These are phyloP conservation scores for Alternaria sp. DNA, from an alignment of 2,329 filamentous ascomycete species.

Conservation along the genomic window DNA sequence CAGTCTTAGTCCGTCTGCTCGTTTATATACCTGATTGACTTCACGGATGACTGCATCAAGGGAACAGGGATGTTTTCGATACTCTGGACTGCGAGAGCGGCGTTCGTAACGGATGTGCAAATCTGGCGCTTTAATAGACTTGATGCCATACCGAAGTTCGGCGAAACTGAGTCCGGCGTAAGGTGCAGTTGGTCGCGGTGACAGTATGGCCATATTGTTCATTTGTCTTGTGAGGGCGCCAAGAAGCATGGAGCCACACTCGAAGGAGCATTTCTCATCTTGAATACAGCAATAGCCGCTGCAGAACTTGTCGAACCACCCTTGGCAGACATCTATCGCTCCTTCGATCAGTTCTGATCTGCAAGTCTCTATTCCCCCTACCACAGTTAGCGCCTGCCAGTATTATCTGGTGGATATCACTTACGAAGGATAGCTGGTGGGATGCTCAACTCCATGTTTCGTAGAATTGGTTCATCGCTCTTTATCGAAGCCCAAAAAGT, in stretches of 20 bases:
- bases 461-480: slow-evolving; percentile 5
- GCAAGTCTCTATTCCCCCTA: background rate
- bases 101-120: background rate
- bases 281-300: background rate
- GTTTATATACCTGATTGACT: background rate
- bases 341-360: background rate
- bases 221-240: slow-evolving; percentile 31
- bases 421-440: slow-evolving; percentile 16
- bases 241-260: slow-evolving; percentile 27
- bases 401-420: background rate
- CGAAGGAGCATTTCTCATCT: background rate
- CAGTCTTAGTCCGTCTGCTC: background rate
- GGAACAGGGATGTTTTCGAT: background rate
- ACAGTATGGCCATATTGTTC: slow-evolving; percentile 9
- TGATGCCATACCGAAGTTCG: background rate
- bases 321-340: background rate
- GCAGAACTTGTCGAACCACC: slow-evolving; percentile 1
- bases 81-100: background rate
- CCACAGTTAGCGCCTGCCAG: background rate
- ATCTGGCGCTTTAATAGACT: background rate
- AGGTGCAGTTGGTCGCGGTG: slow-evolving; percentile 16
- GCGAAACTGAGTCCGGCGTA: slow-evolving; percentile 20
- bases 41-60: background rate
- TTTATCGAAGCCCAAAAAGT: slow-evolving; percentile 13
- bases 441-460: slow-evolving; percentile 20